Percentiles rank a stretch among this genome's conserved stretches.
These are phyloP conservation scores for Suillus subluteus DNA, from an alignment of 768 basidiomycete species.

Conservation along the genomic window DNA sequence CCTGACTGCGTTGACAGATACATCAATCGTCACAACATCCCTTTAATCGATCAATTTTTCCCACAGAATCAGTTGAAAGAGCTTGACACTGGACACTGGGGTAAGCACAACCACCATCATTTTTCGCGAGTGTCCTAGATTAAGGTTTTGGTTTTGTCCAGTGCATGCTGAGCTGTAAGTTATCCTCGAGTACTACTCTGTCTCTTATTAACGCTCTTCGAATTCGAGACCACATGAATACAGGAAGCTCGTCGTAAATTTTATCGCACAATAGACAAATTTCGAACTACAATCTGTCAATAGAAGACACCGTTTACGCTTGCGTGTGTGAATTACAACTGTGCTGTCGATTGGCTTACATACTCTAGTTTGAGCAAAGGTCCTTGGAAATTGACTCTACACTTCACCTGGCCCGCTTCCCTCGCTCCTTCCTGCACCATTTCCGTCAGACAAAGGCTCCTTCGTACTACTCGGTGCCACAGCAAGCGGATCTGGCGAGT, in stretches of 20 bases:
- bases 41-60: constrained; percentile 68
- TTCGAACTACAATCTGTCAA: neutral
- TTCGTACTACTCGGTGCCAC: neutral
- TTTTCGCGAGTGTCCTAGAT: neutral
- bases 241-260: constrained; percentile 40
- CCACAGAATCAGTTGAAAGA: constrained; percentile 64
- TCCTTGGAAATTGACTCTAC: neutral
- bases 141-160: constrained; percentile 29
- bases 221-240: constrained; percentile 58
- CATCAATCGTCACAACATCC: constrained; percentile 73
- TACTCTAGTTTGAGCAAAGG: neutral
- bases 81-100: constrained; percentile 87
- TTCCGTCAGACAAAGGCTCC: neutral
- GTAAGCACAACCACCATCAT: constrained; percentile 44
- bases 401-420: neutral
- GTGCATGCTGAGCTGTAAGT: constrained; percentile 80
- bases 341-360: neutral
- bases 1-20: constrained; percentile 49
- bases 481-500: constrained; percentile 26
- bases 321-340: neutral
- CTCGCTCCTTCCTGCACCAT: neutral
- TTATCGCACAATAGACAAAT: constrained; percentile 16
- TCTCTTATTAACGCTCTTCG: constrained; percentile 6
- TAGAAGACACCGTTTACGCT: neutral
- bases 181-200: neutral